These are phyloP conservation scores for Tricharina praecox DNA, from an alignment of 495 filamentous ascomycete species.

Conservation along the genomic window DNA sequence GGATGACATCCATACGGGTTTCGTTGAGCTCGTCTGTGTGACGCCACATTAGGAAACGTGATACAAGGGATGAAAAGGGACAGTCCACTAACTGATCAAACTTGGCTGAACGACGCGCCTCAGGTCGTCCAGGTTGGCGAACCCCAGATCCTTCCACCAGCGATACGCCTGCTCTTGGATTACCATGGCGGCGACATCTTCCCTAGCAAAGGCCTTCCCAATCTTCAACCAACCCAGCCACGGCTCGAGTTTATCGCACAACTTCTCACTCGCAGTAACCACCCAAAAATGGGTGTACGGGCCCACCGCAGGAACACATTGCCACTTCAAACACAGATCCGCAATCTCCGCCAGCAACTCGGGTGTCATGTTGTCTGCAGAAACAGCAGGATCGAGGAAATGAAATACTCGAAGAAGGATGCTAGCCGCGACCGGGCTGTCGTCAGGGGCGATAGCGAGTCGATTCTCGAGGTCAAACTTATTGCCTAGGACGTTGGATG, in stretches of 20 bases:
- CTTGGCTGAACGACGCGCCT: background rate
- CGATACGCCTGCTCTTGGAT: background rate
- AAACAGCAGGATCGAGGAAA: background rate
- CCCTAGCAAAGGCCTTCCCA: background rate
- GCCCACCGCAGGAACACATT: background rate
- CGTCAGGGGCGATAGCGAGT: background rate
- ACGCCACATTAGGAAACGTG: too few species aligned
- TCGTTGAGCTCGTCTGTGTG: conserved; percentile 15
- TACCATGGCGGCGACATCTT: background rate
- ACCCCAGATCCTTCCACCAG: background rate
- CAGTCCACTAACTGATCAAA: too few species aligned
- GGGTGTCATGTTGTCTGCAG: background rate
- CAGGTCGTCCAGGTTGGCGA: background rate
- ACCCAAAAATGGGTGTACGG: background rate
- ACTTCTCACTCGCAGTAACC: background rate
- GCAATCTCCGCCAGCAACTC: background rate
- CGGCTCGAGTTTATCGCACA: background rate
- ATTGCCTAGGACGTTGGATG: background rate
- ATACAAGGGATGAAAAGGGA: too few species aligned
- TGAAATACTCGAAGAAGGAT: background rate
- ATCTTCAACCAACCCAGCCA: background rate
- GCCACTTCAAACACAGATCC: background rate
- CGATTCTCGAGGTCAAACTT: background rate
- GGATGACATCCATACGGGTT: conserved; percentile 34
- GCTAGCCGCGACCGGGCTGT: background rate